Evolutionary conservation across 192 early-diverging fungal species (phyloP).

Genomic region (Phlyctochytrium planicorne): DNA sequence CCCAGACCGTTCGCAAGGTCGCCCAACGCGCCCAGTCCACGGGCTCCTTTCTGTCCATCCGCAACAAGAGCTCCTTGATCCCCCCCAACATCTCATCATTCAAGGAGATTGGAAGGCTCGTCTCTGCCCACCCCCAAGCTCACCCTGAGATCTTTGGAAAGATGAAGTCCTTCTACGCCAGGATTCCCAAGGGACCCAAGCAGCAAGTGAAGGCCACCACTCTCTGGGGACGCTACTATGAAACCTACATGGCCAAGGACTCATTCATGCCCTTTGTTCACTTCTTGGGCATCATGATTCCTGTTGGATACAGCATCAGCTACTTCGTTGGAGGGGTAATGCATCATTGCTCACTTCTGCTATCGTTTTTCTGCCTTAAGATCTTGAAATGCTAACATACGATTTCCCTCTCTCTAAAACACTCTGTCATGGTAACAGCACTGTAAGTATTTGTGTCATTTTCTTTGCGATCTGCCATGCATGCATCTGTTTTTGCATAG

Average conservation of each 20-base stretch:
- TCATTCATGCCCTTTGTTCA: constrained; percentile 48
- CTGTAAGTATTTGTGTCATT: constrained; percentile 22
- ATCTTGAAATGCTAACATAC: not conserved
- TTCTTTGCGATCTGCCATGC: not conserved
- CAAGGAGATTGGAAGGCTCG: constrained; percentile 48
- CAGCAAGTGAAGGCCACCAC: constrained; percentile 25
- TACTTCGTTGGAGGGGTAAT: constrained; percentile 51
- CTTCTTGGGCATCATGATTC: constrained; percentile 51
- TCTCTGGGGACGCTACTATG: constrained; percentile 45
- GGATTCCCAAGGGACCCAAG: constrained; percentile 48
- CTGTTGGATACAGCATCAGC: constrained; percentile 45
- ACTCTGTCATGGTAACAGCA: constrained; percentile 20
- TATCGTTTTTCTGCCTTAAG: not conserved
- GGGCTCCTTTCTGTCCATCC: constrained; percentile 27
- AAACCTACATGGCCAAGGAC: constrained; percentile 47
- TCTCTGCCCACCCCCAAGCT: constrained; percentile 46
- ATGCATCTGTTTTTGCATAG: not conserved
- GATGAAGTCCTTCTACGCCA: constrained; percentile 52
- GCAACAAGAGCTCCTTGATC: constrained; percentile 46
- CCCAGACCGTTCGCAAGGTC: too few relatives aligned
- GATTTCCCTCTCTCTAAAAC: not conserved
- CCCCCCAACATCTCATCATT: constrained; percentile 49
- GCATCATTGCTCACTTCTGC: not conserved
- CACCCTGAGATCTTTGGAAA: constrained; percentile 51
- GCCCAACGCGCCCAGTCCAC: too few relatives aligned